Base-by-base conservation (phyloP, 208 protist genomes). In the Tetramitus jugosus region DNA sequence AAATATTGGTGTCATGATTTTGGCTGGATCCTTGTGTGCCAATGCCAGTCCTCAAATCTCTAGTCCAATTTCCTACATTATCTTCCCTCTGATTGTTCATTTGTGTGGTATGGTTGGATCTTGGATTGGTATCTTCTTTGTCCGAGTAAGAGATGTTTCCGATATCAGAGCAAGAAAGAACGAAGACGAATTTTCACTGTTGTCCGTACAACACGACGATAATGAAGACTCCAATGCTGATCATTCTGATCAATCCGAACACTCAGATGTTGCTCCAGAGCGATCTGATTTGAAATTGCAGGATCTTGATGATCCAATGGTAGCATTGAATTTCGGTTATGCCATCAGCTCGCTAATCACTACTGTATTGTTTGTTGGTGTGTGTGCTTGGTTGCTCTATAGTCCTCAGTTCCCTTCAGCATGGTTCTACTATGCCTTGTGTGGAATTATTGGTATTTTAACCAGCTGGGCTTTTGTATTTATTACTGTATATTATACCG, bases 31-130 rank as follows among this genome's bases (percentile, higher is more conserved):
- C 31, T 13, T 71, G 20, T 35, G 39, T 31, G 17, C 65, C 4
- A 20, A 45, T 31, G 65, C 65, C n/a, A 53, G 29, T 46, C 64
- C 78, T 52, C 60, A 83, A 71, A 60, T 65, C 37, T 49, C 45
- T 13, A 79, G n/a, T 10, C 78, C 78, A 6, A 33, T 77, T 43
- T 53, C 45, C 13, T 84, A 75, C 77, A 80, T 84, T 42, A 77
- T 84, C 45, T 91, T 92, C 78, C 88, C 88, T n/a, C 74, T 91
- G 1, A 79, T 91, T 35, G 83, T 91, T 17, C 87, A 90, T 65
- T 76, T 84, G 13, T 81, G 88, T 64, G 88, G 89, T 46, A 61
- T 91, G 45, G 42, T 91, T 49, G 84, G 85, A 42, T 89, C 85
- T 17, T 84, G 79, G 39, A 33, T 91, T 14, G 88, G 89, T 42